phyloP scores from a whole-genome alignment of 441 rosid species.

The Lepidium campestre region DNA sequence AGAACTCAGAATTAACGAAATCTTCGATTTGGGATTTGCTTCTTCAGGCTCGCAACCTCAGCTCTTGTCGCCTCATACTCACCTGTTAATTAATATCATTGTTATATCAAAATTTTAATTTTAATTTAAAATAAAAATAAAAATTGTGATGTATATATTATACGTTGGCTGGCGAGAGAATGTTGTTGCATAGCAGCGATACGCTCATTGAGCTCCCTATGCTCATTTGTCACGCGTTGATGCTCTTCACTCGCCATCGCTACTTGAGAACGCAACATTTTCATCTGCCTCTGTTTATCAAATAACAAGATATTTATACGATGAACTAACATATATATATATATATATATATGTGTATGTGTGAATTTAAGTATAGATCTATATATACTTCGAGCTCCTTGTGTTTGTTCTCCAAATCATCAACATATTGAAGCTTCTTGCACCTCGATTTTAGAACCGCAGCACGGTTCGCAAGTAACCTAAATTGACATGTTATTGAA shows the following conservation, averaged over 20 bases:
- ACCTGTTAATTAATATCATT: not conserved
- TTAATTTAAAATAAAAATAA: not conserved
- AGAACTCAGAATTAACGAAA: not conserved
- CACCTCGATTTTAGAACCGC: conserved; percentile 18
- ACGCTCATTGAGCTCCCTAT: not conserved
- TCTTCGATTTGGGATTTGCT: too few relatives aligned
- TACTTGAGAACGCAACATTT: not conserved
- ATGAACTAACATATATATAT: not conserved
- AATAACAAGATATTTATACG: not conserved
- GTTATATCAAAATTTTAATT: not conserved
- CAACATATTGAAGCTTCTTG: conserved; percentile 13
- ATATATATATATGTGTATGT: too few relatives aligned
- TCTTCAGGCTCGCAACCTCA: conserved; percentile 4
- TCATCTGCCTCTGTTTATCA: not conserved
- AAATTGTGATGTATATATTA: not conserved
- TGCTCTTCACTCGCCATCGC: not conserved
- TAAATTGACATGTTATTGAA: not conserved
- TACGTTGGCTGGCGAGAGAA: not conserved
- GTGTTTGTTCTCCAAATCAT: not conserved
- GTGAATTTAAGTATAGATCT: not conserved
- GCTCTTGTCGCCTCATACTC: not conserved
- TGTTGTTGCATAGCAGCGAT: not conserved
- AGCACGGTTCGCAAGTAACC: conserved; percentile 15
- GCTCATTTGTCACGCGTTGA: not conserved
- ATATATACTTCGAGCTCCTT: conserved; percentile 12